phyloP scores from a whole-genome alignment of 768 basidiomycete species.

The Trametes meyenii region DNA sequence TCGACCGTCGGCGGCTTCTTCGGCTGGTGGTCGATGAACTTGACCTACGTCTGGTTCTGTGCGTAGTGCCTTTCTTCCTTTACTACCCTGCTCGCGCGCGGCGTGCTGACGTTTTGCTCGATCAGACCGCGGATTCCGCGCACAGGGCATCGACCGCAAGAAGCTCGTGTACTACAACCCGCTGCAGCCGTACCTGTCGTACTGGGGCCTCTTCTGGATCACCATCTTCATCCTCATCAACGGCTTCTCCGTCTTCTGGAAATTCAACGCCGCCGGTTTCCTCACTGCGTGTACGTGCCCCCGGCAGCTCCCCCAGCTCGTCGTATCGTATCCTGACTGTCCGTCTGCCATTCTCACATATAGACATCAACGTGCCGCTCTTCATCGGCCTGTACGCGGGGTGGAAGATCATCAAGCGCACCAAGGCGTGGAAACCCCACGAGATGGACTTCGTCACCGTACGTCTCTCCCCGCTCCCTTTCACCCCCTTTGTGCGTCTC shows the following conservation, averaged over 20 bases:
- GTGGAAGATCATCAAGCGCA: conserved; percentile 47
- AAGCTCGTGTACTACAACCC: conserved; percentile 63
- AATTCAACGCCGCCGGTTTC: conserved; percentile 58
- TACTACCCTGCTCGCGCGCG: background rate
- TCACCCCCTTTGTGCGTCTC: background rate
- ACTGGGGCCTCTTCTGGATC: conserved; percentile 73
- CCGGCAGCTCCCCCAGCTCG: background rate
- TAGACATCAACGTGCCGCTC: conserved; percentile 50
- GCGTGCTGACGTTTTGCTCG: background rate
- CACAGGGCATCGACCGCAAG: conserved; percentile 64
- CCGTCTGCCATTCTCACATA: conserved; percentile 10
- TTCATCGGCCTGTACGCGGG: conserved; percentile 49
- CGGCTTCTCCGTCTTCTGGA: conserved; percentile 63
- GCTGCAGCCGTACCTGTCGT: conserved; percentile 68
- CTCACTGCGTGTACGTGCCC: conserved; percentile 45
- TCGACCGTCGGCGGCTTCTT: conserved; percentile 70
- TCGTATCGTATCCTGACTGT: background rate
- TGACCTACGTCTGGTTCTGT: conserved; percentile 77
- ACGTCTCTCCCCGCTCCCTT: background rate
- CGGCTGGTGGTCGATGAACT: conserved; percentile 66
- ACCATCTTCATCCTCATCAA: conserved; percentile 60
- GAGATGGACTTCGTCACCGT: conserved; percentile 73
- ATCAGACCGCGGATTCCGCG: conserved; percentile 64
- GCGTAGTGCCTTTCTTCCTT: conserved; percentile 30
- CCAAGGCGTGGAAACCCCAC: conserved; percentile 51